These are phyloP conservation scores for Eucalyptus pumila DNA, from an alignment of 345 rosid species.

Conservation along the genomic window DNA sequence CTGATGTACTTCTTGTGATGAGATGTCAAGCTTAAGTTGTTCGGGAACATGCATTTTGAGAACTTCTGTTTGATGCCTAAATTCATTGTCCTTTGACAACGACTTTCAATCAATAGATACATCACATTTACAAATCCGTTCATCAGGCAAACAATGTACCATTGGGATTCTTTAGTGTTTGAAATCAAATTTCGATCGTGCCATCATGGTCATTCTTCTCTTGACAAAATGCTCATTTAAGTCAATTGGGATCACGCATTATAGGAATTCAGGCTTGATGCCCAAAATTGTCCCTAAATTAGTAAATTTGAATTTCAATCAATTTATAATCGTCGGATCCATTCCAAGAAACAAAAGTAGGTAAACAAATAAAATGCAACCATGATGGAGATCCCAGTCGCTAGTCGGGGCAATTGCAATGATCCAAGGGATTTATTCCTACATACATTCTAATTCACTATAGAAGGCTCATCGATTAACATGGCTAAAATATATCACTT, in stretches of 20 bases:
- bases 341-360: background rate
- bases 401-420: accelerated
- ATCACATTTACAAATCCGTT: background rate
- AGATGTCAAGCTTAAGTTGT: background rate
- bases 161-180: background rate
- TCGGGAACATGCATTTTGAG: background rate
- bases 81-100: background rate
- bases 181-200: background rate
- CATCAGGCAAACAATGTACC: background rate
- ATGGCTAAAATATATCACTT: background rate
- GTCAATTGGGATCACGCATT: background rate
- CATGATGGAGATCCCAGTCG: background rate
- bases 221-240: background rate
- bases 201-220: background rate
- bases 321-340: background rate
- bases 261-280: background rate
- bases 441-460: background rate
- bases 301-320: background rate
- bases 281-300: background rate
- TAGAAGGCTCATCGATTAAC: background rate
- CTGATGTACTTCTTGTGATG: background rate
- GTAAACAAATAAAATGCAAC: background rate
- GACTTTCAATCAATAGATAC: background rate
- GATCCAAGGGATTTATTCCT: background rate
- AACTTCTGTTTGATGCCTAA: background rate